phyloP scores from a whole-genome alignment of 139 green algal species.

The Volvox reticuliferus region DNA sequence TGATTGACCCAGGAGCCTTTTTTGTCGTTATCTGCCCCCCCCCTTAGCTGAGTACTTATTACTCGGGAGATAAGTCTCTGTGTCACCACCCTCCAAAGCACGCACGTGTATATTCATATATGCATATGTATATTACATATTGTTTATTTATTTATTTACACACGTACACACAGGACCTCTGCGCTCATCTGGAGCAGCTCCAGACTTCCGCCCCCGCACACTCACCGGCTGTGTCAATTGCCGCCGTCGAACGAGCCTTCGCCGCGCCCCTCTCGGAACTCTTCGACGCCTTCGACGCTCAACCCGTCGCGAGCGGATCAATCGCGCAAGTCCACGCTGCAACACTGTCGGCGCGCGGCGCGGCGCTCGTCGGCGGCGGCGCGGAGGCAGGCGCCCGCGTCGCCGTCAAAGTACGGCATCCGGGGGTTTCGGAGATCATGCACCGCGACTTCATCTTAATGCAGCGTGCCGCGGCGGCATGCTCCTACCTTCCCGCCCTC shows the following conservation, averaged over 20 bases:
- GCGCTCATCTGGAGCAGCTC: constrained; percentile 75
- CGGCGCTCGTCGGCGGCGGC: constrained; percentile 37
- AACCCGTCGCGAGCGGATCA: constrained; percentile 91
- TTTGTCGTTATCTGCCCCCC: too few species aligned
- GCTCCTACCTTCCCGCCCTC: constrained; percentile 68
- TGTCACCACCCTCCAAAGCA: too few species aligned
- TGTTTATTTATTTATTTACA: too few species aligned
- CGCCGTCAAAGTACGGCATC: constrained; percentile 86
- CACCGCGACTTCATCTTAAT: constrained; percentile 89
- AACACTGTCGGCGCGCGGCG: constrained; percentile 48
- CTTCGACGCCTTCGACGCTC: constrained; percentile 89
- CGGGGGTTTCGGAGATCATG: constrained; percentile 81
- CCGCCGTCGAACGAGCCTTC: constrained; percentile 82
- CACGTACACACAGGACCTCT: constrained; percentile 68
- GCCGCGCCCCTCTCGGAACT: constrained; percentile 74
- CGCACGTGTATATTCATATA: too few species aligned
- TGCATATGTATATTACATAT: too few species aligned
- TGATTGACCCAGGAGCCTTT: too few species aligned
- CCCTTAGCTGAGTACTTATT: too few species aligned
- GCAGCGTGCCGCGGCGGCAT: constrained; percentile 69
- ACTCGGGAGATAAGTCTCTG: too few species aligned
- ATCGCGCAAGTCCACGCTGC: constrained; percentile 93
- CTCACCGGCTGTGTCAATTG: constrained; percentile 47
- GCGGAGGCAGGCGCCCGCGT: constrained; percentile 61
- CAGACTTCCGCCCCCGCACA: constrained; percentile 82